Evolutionary conservation across 108 stramenopile genomes (phyloP).

Genomic region (Fistulifera solaris): DNA sequence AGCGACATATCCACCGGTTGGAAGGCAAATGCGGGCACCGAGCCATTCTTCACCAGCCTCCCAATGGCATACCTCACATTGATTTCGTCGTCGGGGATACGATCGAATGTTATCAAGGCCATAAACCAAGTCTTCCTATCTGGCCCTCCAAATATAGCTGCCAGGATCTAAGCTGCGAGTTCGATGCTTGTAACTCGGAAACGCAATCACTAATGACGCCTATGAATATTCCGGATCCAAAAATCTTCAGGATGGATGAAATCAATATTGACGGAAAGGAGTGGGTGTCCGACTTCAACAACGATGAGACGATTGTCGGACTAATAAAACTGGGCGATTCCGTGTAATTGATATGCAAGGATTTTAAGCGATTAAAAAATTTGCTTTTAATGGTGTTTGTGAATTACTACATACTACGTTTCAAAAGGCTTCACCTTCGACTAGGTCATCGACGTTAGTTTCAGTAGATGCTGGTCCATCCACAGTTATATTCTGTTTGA

Average conservation of each 20-base stretch:
- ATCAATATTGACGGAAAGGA: slow-evolving; percentile 12
- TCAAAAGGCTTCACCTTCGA: slow-evolving; percentile 7
- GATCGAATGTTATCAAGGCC: slow-evolving; percentile 46
- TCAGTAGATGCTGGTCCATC: background rate
- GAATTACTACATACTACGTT: too few relatives aligned
- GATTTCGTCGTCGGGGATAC: slow-evolving; percentile 59
- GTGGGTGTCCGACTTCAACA: slow-evolving; percentile 14
- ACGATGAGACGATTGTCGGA: slow-evolving; percentile 9
- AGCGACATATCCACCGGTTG: slow-evolving; percentile 38
- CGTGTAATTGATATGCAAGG: too few relatives aligned
- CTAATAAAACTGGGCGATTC: slow-evolving; percentile 8
- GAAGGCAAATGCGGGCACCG: slow-evolving; percentile 57
- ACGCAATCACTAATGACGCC: background rate
- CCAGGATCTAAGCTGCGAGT: slow-evolving; percentile 22
- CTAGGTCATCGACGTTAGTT: slow-evolving; percentile 8
- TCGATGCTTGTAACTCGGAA: slow-evolving; percentile 4
- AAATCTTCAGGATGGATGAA: slow-evolving; percentile 7
- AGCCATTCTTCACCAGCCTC: slow-evolving; percentile 50
- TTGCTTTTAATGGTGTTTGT: too few relatives aligned
- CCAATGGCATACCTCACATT: slow-evolving; percentile 42
- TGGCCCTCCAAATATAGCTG: slow-evolving; percentile 47
- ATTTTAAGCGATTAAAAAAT: too few relatives aligned
- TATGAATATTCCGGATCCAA: background rate
- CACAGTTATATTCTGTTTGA: background rate
- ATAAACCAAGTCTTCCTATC: slow-evolving; percentile 8